phyloP scores from a whole-genome alignment of 169 alveolate genomes.

The Cryptosporidium andersoni region DNA sequence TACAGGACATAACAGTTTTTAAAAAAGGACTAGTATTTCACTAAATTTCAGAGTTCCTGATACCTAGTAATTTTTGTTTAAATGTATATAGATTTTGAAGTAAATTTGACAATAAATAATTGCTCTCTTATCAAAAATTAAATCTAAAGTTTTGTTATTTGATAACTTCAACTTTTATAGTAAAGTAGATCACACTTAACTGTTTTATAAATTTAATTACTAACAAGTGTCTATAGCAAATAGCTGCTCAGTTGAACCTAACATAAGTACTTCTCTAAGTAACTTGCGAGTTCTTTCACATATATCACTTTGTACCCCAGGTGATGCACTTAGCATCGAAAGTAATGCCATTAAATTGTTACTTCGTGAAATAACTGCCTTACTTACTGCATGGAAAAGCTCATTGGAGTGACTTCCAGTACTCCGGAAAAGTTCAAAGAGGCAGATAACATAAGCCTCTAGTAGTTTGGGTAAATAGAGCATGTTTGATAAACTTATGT shows the following conservation, averaged over 20 bases:
- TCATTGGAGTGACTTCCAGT: slow-evolving; percentile 7
- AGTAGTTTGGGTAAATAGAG: slow-evolving; percentile 45
- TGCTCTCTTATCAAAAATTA: too few species aligned
- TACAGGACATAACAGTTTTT: too few species aligned
- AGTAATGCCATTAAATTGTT: slow-evolving; percentile 15
- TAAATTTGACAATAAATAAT: too few species aligned
- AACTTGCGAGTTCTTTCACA: slow-evolving; percentile 47
- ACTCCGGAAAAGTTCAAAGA: slow-evolving; percentile 46
- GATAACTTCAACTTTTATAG: too few species aligned
- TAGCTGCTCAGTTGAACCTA: slow-evolving; percentile 57
- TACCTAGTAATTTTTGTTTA: too few species aligned
- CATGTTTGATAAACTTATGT: slow-evolving; percentile 20
- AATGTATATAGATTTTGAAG: too few species aligned
- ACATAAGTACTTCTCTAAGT: slow-evolving; percentile 37
- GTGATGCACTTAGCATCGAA: slow-evolving; percentile 25
- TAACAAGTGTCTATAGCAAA: slow-evolving; percentile 17
- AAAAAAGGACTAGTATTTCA: too few species aligned
- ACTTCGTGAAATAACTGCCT: slow-evolving; percentile 29
- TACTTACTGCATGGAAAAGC: slow-evolving; percentile 38
- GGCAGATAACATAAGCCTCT: slow-evolving; percentile 53
- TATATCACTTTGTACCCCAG: neutral
- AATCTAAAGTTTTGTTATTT: too few species aligned
- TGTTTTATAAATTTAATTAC: neutral
- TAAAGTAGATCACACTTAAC: too few species aligned
- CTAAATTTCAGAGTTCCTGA: too few species aligned